A percentile compares a stretch with the other conserved stretches of the same genome.
Conservation (phyloP, 1,284 basidiomycete species). For the Ustilago vetiveriae region DNA sequence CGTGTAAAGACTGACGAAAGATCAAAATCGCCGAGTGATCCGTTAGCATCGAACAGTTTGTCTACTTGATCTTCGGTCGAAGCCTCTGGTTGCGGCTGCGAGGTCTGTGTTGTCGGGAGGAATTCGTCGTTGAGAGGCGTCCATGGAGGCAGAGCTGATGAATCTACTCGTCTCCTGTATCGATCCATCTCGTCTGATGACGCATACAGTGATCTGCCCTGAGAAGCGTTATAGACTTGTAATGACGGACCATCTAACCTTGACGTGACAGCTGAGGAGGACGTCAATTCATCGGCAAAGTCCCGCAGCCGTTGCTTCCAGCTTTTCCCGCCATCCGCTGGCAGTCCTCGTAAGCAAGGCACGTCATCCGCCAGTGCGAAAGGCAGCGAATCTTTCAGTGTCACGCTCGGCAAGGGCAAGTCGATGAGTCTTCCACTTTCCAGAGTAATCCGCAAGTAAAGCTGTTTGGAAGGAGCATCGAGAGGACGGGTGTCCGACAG, state of each 20-base stretch:
- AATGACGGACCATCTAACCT: not conserved
- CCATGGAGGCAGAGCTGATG: slow-evolving; percentile 15
- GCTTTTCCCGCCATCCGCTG: not conserved
- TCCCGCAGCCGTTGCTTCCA: not conserved
- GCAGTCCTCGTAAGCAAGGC: slow-evolving; percentile 26
- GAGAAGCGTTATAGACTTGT: slow-evolving; percentile 20
- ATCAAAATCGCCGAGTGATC: slow-evolving; percentile 14
- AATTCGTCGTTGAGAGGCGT: slow-evolving; percentile 12
- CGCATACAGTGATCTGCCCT: slow-evolving; percentile 15
- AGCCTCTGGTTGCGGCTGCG: no score
- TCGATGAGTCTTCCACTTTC: slow-evolving; percentile 4
- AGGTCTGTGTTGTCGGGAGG: no score
- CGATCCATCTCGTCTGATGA: slow-evolving; percentile 13
- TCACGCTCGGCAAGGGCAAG: slow-evolving; percentile 14
- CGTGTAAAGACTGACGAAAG: slow-evolving; percentile 14
- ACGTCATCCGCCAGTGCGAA: slow-evolving; percentile 38
- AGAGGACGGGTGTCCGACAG: slow-evolving; percentile 26
- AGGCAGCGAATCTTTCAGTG: slow-evolving; percentile 19
- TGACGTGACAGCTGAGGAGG: not conserved
- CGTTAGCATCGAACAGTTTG: slow-evolving; percentile 3
- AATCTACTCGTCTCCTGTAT: not conserved
- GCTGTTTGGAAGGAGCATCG: not conserved
- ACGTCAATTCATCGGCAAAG: not conserved
- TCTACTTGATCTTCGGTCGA: slow-evolving; percentile 8
- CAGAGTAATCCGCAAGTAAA: slow-evolving; percentile 14